These are phyloP conservation scores for Aphanomyces invadans DNA, from an alignment of 352 stramenopile species.

Conservation along the genomic window DNA sequence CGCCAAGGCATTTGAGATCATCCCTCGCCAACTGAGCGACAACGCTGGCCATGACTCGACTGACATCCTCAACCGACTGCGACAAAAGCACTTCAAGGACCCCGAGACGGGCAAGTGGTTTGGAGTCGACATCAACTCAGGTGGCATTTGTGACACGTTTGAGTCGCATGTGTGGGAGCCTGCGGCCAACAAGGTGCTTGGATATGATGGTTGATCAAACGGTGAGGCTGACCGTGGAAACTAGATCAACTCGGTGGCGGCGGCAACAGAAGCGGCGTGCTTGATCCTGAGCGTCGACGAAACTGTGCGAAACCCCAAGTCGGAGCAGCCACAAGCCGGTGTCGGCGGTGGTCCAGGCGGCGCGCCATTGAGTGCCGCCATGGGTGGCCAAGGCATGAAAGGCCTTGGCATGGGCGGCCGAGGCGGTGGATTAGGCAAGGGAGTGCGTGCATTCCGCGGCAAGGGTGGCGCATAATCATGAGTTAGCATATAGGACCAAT, in stretches of 20 bases:
- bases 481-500: conserved; percentile 23
- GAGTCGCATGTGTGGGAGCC: conserved; percentile 98
- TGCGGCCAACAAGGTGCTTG: conserved; percentile 91
- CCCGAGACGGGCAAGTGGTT: conserved; percentile 92
- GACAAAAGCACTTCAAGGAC: conserved; percentile 94
- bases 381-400: conserved; percentile 87
- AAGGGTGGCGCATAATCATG: conserved; percentile 51
- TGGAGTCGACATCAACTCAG: conserved; percentile 96
- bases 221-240: background rate
- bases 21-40: conserved; percentile 95
- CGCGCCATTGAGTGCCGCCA: conserved; percentile 81
- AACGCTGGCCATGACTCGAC: conserved; percentile 99
- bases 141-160: conserved; percentile 97
- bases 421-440: conserved; percentile 58
- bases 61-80: conserved; percentile 95
- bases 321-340: conserved; percentile 84
- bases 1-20: conserved; percentile 97
- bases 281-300: conserved; percentile 99
- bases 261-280: conserved; percentile 95
- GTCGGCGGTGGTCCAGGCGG: conserved; percentile 39
- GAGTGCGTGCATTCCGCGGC: conserved; percentile 68
- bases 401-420: conserved; percentile 77
- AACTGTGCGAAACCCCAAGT: conserved; percentile 97
- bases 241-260: conserved; percentile 91
- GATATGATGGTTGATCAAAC: background rate